Evolutionary conservation across 306 rosid species (phyloP), one percentile per base, ranked within the genome.

Genomic region (Ziziphus jujuba): DNA sequence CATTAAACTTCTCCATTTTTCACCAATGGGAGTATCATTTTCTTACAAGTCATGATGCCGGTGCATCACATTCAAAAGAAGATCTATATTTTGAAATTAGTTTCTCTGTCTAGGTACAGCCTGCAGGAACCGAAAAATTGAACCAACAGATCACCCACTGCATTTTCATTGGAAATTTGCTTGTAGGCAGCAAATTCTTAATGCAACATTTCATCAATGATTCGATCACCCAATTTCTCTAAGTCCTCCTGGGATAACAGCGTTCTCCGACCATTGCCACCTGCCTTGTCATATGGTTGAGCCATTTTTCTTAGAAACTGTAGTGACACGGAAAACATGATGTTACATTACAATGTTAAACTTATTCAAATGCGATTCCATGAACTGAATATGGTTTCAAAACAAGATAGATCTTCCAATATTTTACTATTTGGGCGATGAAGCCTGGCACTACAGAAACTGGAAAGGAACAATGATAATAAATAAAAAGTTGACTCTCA

Each of bases 281-380:
- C 98, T 9, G 88, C 85, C 83, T 84, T 92, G 22, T 92, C 98
- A 73, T 92, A 87, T 25, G 97, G 96, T 55, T 89, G 96, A 22
- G 98, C 97, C 97, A 92, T 92, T 77, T 90, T 92, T 84, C 91
- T 83, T 23, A 92, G 96, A 66, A 90, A 90, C 96, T 92, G 97
- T 78, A 69, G 34, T 51, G 62, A 75, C 33, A 75, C 24, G 69
- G 50, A 65, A 52, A 51, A 70, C 28, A 65, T 13, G 43, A 47
- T 28, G 17, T 52, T 49, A 45, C 12, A 7, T 44, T 20, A 20
- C 25, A 44, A 69, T 10, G 9, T 17, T n/a, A 45, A 7, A 45
- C 5, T 63, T 2, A 10, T 16, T 15, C 12, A 28, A 6, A 24
- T 4, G 28, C 54, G 13, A 38, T 4, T 23, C 60, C 8, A n/a